These are phyloP conservation scores for Penicillium canescens DNA, from an alignment of 495 filamentous ascomycete species.

Conservation along the genomic window DNA sequence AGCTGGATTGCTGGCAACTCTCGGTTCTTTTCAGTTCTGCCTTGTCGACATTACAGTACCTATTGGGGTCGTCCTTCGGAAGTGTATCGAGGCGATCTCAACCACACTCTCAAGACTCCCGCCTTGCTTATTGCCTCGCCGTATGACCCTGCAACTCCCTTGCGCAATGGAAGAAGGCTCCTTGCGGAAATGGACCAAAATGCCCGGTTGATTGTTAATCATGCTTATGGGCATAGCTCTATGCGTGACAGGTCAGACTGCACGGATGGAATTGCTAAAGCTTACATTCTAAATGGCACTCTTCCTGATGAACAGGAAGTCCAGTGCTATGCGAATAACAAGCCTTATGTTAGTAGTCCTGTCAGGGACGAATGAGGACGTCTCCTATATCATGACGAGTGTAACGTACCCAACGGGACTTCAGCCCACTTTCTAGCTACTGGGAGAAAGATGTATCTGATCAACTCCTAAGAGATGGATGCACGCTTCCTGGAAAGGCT, in stretches of 20 bases:
- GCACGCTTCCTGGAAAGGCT: no score
- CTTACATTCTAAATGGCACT: constrained; percentile 13
- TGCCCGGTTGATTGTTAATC: constrained; percentile 17
- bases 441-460: no score
- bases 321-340: constrained; percentile 13
- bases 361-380: no score
- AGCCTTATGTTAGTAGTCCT: constrained; percentile 1
- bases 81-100: constrained; percentile 20
- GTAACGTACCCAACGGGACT: no score
- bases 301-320: constrained; percentile 10
- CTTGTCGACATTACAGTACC: constrained; percentile 14
- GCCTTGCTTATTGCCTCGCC: constrained; percentile 12
- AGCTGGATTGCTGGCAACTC: constrained; percentile 22
- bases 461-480: no score
- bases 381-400: no score
- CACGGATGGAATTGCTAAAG: constrained; percentile 15
- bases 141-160: constrained; percentile 19
- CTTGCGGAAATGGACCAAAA: constrained; percentile 17
- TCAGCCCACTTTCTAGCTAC: no score
- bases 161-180: constrained; percentile 19
- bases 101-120: constrained; percentile 19
- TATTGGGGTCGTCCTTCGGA: constrained; percentile 18
- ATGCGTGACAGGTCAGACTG: constrained; percentile 13
- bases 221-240: constrained; percentile 20
- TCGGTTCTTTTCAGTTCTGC: constrained; percentile 15